Evolutionary conservation across 2,329 filamentous ascomycete species (phyloP).

Genomic region (Hyphodiscus sp.): DNA sequence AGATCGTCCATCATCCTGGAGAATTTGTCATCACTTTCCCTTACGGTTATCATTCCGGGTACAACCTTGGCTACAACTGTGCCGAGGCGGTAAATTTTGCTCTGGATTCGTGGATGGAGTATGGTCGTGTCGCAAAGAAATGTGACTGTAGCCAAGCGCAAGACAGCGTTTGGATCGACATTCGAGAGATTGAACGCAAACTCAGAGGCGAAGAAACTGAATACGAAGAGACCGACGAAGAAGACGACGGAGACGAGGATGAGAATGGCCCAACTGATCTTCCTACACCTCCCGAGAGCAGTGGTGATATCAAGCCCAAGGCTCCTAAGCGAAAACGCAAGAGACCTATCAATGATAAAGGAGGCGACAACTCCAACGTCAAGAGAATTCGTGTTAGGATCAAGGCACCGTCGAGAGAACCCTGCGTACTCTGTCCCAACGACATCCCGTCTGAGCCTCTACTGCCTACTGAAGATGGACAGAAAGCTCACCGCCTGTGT

Average conservation of each 20-base stretch:
- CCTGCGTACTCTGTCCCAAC: conserved; percentile 89
- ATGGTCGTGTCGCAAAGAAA: conserved; percentile 91
- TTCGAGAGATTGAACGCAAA: conserved; percentile 92
- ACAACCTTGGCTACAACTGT: conserved; percentile 97
- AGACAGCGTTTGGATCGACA: conserved; percentile 98
- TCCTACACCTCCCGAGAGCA: conserved; percentile 67
- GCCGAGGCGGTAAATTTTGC: conserved; percentile 99
- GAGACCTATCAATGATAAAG: conserved; percentile 41
- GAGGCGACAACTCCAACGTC: conserved; percentile 34
- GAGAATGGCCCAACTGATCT: conserved; percentile 61
- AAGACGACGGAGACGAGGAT: conserved; percentile 55
- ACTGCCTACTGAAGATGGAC: conserved; percentile 80
- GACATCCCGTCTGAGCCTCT: conserved; percentile 75
- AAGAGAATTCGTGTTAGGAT: conserved; percentile 75
- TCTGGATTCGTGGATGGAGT: conserved; percentile 88
- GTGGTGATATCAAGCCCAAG: conserved; percentile 63
- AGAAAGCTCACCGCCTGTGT: conserved; percentile 81
- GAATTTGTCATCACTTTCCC: conserved; percentile 99
- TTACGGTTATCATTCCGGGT: conserved; percentile 97
- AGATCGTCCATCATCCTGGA: conserved; percentile 87
- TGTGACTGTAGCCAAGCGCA: conserved; percentile 92
- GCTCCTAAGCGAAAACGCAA: conserved; percentile 62
- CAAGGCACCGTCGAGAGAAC: conserved; percentile 63
- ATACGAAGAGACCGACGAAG: conserved; percentile 71
- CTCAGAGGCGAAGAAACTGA: conserved; percentile 83